Percentiles rank a stretch among this genome's conserved stretches.
Evolutionary conservation across 331 rosid genomes (phyloP).

Genomic region (Quercus phellos): DNA sequence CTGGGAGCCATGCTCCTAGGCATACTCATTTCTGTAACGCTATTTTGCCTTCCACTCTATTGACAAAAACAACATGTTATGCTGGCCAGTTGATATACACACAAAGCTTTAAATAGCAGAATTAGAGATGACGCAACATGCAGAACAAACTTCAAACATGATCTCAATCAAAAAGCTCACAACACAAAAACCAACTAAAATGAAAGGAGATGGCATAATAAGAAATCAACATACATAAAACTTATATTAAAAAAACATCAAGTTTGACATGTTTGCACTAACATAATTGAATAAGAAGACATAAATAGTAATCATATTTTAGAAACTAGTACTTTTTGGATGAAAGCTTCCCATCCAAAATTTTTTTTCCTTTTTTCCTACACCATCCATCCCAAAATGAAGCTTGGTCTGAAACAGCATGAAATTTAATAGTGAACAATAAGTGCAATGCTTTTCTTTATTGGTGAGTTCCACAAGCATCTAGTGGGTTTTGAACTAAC

Average conservation of each 20-base stretch:
- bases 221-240: background rate
- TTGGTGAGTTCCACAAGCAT: too few relatives aligned
- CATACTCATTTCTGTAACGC: conserved; percentile 51
- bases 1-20: conserved; percentile 57
- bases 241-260: conserved; percentile 2
- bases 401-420: background rate
- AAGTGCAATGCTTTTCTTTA: background rate
- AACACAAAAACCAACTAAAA: background rate
- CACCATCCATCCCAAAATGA: background rate
- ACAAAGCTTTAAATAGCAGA: conserved; percentile 9
- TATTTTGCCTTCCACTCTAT: conserved; percentile 75
- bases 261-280: background rate
- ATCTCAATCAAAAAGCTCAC: background rate
- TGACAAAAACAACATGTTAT: conserved; percentile 31
- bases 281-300: background rate
- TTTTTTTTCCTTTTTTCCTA: background rate
- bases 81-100: conserved; percentile 20
- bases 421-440: background rate
- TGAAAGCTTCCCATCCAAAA: background rate
- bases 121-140: conserved; percentile 7
- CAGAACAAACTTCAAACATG: background rate
- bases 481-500: too few relatives aligned
- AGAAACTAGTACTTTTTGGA: background rate
- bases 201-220: background rate
- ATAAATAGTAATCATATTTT: background rate